Evolutionary conservation across 2,329 filamentous ascomycete species (phyloP), one percentile per base, ranked within the genome.

Genomic region (Aspergillus novoparasiticus): DNA sequence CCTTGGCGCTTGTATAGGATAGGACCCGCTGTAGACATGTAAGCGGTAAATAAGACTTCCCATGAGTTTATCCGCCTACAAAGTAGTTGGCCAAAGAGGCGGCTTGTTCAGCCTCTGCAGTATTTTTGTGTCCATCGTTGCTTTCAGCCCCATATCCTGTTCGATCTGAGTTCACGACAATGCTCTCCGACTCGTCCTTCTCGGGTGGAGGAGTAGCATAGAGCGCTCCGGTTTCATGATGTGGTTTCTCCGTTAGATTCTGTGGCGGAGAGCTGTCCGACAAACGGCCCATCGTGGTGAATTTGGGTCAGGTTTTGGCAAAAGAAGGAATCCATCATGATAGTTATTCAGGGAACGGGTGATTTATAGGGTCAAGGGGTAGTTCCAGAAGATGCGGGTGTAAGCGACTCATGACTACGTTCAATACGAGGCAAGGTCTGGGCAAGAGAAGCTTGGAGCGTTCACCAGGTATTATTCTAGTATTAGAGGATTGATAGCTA

Each of bases 1-100:
- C 68, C 10, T 61, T 64, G 8, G 26, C 54, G n/a, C 43, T 69
- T 26, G 66, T 64, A 63, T 72, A 70, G 9, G 67, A 66, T 8
- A 74, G 58, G 16, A 73, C 60, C 48, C 69, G 64, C 72, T 74
- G 54, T 10, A 50, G 45, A 16, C 23, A 6, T 26, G 30, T 55
- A 6, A 61, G 39, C 32, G 32, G 34, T 0, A 16, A 14, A 16
- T 36, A 36, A 36, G 34, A 53, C 21, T 32, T 16, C 19, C 23
- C 26, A 53, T 6, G 16, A 26, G 21, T 2, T 11, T 21, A 28
- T 23, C 3, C 9, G 43, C 59, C 59, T 61, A 69, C 67, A 57
- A 69, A 61, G 30, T 69, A 69, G 45, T 64, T 59, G 4, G 28
- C 58, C 3, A 67, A 10, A 2, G 67, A 67, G 30, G 64, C 60